Percentiles rank a stretch among this genome's conserved stretches.
phyloP scores from a whole-genome alignment of 2,329 filamentous ascomycete genomes.

The Orbilia javanica region DNA sequence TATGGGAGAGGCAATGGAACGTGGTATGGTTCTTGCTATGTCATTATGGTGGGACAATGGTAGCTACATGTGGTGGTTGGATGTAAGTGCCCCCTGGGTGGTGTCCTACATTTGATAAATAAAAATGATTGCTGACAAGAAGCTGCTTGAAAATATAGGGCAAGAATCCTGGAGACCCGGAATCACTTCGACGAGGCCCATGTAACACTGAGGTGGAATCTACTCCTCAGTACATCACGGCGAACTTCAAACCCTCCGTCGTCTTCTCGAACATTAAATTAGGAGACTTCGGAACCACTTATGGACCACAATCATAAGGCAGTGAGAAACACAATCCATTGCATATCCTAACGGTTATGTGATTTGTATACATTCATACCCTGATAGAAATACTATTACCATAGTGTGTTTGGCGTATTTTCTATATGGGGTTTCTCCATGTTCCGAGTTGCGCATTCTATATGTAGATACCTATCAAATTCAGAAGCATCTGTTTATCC shows the following conservation, averaged over 20 bases:
- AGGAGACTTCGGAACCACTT: slow-evolving; percentile 73
- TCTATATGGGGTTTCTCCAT: too few relatives aligned
- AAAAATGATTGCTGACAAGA: neutral
- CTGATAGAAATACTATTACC: neutral
- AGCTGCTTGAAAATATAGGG: slow-evolving; percentile 59
- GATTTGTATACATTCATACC: neutral
- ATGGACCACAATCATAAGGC: slow-evolving; percentile 7
- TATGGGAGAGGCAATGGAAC: slow-evolving; percentile 64
- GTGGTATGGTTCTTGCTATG: slow-evolving; percentile 69
- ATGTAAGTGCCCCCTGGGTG: slow-evolving; percentile 63
- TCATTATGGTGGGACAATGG: slow-evolving; percentile 71
- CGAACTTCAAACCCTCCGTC: slow-evolving; percentile 69
- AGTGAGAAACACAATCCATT: neutral
- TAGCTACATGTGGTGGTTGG: slow-evolving; percentile 72
- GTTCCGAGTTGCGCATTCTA: too few relatives aligned
- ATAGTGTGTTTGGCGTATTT: too few relatives aligned
- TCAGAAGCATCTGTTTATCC: too few relatives aligned
- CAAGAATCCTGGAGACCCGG: slow-evolving; percentile 64
- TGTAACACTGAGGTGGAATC: slow-evolving; percentile 71
- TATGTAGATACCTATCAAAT: too few relatives aligned
- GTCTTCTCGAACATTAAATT: slow-evolving; percentile 72
- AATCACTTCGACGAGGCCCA: slow-evolving; percentile 66
- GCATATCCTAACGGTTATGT: neutral
- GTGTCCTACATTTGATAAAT: neutral
- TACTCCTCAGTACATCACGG: slow-evolving; percentile 68